Evolutionary conservation across 108 stramenopile species (phyloP).

Genomic region (Thalassiosira profunda): DNA sequence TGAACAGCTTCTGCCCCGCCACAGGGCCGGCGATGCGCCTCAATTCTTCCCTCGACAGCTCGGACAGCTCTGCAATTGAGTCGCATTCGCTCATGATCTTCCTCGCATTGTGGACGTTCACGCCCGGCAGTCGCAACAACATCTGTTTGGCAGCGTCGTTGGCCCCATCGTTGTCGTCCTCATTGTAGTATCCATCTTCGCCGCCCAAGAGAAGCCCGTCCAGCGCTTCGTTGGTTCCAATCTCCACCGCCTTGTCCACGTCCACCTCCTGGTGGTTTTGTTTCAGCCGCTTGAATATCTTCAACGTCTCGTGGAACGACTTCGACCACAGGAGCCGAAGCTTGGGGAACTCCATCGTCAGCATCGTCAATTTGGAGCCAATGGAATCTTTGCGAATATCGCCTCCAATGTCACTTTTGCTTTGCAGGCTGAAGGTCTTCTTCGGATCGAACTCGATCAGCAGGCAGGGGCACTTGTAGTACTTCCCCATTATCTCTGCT

Average conservation of each 20-base stretch:
- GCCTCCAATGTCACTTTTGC: slow-evolving; percentile 74
- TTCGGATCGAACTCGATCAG: slow-evolving; percentile 96
- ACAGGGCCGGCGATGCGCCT: slow-evolving; percentile 80
- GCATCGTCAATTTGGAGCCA: slow-evolving; percentile 86
- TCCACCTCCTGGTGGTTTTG: slow-evolving; percentile 87
- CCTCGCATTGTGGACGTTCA: slow-evolving; percentile 85
- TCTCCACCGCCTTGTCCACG: slow-evolving; percentile 81
- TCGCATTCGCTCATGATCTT: slow-evolving; percentile 88
- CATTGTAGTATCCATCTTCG: slow-evolving; percentile 43
- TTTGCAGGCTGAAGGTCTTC: slow-evolving; percentile 91
- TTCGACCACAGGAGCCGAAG: slow-evolving; percentile 95
- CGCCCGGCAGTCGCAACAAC: slow-evolving; percentile 91
- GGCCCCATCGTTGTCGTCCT: slow-evolving; percentile 70
- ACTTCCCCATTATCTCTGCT: slow-evolving; percentile 92
- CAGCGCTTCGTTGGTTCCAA: slow-evolving; percentile 80
- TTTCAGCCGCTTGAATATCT: slow-evolving; percentile 91
- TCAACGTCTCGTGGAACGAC: slow-evolving; percentile 92
- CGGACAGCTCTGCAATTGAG: slow-evolving; percentile 77
- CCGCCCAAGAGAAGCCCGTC: slow-evolving; percentile 63
- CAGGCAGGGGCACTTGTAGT: slow-evolving; percentile 91
- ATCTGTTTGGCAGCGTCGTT: slow-evolving; percentile 91
- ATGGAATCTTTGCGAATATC: slow-evolving; percentile 89
- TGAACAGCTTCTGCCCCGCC: slow-evolving; percentile 88
- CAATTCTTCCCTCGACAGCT: slow-evolving; percentile 81
- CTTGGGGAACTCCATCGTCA: slow-evolving; percentile 91